Conservation (phyloP, 2,329 filamentous ascomycete species). For the Lachnellula arida region DNA sequence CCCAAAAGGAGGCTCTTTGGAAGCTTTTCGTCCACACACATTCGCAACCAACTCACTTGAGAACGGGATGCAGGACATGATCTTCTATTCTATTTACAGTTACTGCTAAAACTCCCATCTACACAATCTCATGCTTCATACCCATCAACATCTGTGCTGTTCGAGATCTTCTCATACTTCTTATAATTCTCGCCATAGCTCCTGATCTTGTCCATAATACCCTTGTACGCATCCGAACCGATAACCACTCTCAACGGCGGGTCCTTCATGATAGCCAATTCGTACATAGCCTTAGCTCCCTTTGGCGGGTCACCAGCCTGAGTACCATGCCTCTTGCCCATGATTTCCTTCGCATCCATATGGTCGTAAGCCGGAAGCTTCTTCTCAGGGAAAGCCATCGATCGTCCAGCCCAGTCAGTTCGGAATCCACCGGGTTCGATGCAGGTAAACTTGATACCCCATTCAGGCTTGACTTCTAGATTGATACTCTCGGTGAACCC, state of each 20-base stretch:
- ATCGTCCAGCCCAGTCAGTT: constrained; percentile 36
- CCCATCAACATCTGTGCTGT: constrained; percentile 21
- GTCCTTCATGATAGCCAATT: constrained; percentile 47
- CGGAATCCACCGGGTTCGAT: constrained; percentile 38
- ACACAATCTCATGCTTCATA: constrained; percentile 2
- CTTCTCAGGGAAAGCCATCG: constrained; percentile 39
- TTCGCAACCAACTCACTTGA: not conserved
- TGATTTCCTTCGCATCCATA: constrained; percentile 39
- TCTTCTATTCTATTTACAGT: not conserved
- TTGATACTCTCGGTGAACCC: constrained; percentile 36
- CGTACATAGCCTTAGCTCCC: constrained; percentile 47
- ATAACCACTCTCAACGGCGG: constrained; percentile 49
- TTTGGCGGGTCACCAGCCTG: constrained; percentile 42
- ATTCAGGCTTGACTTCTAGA: constrained; percentile 36
- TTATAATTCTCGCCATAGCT: constrained; percentile 39
- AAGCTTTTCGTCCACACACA: not conserved
- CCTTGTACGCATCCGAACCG: constrained; percentile 47
- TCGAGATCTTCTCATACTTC: constrained; percentile 26
- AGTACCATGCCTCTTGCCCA: constrained; percentile 32
- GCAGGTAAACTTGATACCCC: constrained; percentile 37
- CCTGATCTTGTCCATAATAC: constrained; percentile 47
- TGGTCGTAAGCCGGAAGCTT: constrained; percentile 43
- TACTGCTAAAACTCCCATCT: not conserved
- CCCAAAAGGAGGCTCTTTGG: no score
- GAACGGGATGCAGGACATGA: not conserved